phyloP scores from a whole-genome alignment of 352 stramenopile genomes.

The Phytophthora pseudosyringae region DNA sequence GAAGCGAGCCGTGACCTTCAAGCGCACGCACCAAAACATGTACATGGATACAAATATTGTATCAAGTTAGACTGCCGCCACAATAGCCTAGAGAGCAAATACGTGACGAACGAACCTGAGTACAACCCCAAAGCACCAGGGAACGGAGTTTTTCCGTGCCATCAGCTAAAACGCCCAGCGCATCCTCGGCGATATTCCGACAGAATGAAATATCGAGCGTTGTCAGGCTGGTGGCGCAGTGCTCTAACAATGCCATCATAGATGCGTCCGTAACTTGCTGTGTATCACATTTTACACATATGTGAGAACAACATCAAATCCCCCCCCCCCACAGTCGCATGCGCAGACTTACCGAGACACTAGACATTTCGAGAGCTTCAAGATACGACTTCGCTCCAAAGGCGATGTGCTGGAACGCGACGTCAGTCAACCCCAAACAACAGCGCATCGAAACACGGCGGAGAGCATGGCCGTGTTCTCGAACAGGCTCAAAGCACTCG shows the following conservation, averaged over 20 bases:
- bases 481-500: conserved; percentile 65
- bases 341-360: conserved; percentile 59
- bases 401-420: conserved; percentile 62
- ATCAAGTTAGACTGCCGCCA: neutral
- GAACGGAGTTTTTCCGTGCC: conserved; percentile 47
- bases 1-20: conserved; percentile 73
- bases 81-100: neutral
- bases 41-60: neutral
- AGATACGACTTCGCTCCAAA: conserved; percentile 64
- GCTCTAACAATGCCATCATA: conserved; percentile 56
- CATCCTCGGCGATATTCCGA: conserved; percentile 71
- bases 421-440: conserved; percentile 67
- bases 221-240: conserved; percentile 49
- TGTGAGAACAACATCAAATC: neutral
- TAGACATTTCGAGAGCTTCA: conserved; percentile 76
- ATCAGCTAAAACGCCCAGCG: conserved; percentile 67
- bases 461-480: conserved; percentile 57
- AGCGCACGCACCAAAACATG: neutral
- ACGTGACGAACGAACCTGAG: conserved; percentile 48
- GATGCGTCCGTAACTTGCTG: conserved; percentile 66
- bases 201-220: conserved; percentile 84
- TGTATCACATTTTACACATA: conserved; percentile 4
- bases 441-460: conserved; percentile 62
- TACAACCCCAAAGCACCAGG: conserved; percentile 79
- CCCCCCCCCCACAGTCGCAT: neutral